These are phyloP conservation scores for Coprinopsis strossmayeri DNA, from an alignment of 768 basidiomycete genomes.

Conservation along the genomic window DNA sequence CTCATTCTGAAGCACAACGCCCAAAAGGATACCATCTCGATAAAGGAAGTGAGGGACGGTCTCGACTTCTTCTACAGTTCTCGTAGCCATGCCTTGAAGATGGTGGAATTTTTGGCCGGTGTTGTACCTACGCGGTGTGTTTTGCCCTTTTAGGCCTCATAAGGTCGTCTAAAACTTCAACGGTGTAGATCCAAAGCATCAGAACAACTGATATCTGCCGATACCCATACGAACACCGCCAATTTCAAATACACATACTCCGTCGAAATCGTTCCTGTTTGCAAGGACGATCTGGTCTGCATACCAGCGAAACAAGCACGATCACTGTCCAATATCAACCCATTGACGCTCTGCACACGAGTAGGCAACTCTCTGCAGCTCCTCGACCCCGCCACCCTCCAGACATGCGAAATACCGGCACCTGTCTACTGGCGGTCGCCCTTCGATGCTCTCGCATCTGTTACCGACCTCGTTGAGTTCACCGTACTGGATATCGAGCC, in stretches of 20 bases:
- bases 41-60: constrained; percentile 91
- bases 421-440: constrained; percentile 88
- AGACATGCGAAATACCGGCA: constrained; percentile 71
- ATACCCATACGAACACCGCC: constrained; percentile 87
- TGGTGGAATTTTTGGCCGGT: constrained; percentile 87
- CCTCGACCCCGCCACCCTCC: constrained; percentile 83
- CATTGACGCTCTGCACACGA: constrained; percentile 81
- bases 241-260: constrained; percentile 98
- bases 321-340: constrained; percentile 80
- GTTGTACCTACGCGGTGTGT: constrained; percentile 85
- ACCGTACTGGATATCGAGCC: constrained; percentile 92
- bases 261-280: constrained; percentile 93
- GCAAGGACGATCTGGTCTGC: constrained; percentile 96
- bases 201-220: constrained; percentile 89
- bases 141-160: not conserved
- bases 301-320: constrained; percentile 81
- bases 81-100: constrained; percentile 88
- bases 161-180: not conserved
- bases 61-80: constrained; percentile 96
- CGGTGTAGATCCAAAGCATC: constrained; percentile 75
- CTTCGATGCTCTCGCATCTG: constrained; percentile 76
- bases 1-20: constrained; percentile 94
- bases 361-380: constrained; percentile 91
- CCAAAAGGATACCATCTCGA: constrained; percentile 91
- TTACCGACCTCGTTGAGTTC: constrained; percentile 89